phyloP scores from a whole-genome alignment of 768 basidiomycete genomes.

The Solioccasus polychromus region DNA sequence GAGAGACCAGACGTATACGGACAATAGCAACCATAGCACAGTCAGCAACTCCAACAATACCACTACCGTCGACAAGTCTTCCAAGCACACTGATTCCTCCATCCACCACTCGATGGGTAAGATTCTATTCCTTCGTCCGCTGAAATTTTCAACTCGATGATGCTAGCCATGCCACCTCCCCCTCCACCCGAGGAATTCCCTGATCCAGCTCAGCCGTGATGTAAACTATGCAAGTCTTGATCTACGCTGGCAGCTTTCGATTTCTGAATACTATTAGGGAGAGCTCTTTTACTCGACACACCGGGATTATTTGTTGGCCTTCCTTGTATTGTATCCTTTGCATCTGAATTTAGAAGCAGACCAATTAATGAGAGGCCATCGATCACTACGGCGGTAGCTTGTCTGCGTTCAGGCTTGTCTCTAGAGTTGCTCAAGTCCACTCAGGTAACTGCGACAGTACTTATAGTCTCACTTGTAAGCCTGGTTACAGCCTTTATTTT shows the following conservation, averaged over 20 bases:
- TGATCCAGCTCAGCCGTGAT: conserved; percentile 4
- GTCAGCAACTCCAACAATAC: conserved; percentile 18
- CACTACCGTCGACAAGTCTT: conserved; percentile 12
- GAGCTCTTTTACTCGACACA: no score
- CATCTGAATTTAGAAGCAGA: no score
- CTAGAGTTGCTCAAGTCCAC: no score
- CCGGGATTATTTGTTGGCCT: no score
- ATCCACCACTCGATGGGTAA: conserved; percentile 25
- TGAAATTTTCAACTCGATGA: background rate
- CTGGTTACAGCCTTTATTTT: no score
- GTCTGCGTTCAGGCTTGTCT: no score
- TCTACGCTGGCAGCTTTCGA: background rate
- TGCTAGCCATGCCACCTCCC: background rate
- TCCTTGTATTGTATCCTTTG: no score
- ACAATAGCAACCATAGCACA: conserved; percentile 18
- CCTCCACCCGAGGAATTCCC: background rate
- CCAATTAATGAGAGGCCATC: no score
- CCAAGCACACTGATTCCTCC: conserved; percentile 18
- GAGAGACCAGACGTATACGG: conserved; percentile 15
- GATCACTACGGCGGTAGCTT: no score
- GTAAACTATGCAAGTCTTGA: background rate
- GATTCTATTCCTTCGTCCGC: background rate
- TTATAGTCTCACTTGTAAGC: no score
- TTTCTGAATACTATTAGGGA: no score
- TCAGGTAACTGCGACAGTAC: no score